These are phyloP conservation scores for Lipomyces spencermartinsiae DNA, from an alignment of 805 yeast genomes.

Conservation along the genomic window DNA sequence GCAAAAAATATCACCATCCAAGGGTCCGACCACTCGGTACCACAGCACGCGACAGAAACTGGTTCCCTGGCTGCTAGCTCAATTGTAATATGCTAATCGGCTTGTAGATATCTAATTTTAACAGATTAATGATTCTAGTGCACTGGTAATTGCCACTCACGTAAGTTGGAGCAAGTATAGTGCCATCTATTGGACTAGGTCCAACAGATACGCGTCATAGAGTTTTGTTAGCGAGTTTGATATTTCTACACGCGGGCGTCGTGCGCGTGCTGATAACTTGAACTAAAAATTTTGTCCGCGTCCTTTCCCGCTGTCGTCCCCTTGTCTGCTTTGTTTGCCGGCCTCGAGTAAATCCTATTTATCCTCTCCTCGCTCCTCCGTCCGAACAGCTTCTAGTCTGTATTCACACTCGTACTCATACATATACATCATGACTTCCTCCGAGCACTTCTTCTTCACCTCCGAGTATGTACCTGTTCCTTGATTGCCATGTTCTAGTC, in stretches of 20 bases:
- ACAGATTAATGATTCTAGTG: no score
- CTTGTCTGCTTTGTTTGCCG: conserved; percentile 6
- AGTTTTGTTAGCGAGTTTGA: not conserved
- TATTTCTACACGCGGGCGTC: not conserved
- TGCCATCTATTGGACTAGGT: no score
- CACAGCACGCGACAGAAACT: no score
- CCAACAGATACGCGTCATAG: no score
- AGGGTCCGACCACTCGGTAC: no score
- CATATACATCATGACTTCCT: conserved; percentile 44
- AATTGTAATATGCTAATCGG: no score
- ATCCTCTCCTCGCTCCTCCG: conserved; percentile 1
- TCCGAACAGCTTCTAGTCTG: conserved; percentile 1
- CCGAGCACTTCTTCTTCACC: conserved; percentile 62
- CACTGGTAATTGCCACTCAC: no score
- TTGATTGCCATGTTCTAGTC: not conserved
- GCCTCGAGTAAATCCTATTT: conserved; percentile 5
- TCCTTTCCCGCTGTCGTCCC: conserved; percentile 1
- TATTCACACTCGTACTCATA: not conserved
- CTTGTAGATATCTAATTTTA: no score
- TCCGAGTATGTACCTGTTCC: conserved; percentile 54
- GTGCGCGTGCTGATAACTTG: not conserved
- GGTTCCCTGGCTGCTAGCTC: no score
- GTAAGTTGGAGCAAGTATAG: no score
- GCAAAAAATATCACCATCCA: no score
- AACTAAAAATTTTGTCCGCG: not conserved